Evolutionary conservation across 495 filamentous ascomycete species (phyloP).

Genomic region (Cairneyella variabilis): DNA sequence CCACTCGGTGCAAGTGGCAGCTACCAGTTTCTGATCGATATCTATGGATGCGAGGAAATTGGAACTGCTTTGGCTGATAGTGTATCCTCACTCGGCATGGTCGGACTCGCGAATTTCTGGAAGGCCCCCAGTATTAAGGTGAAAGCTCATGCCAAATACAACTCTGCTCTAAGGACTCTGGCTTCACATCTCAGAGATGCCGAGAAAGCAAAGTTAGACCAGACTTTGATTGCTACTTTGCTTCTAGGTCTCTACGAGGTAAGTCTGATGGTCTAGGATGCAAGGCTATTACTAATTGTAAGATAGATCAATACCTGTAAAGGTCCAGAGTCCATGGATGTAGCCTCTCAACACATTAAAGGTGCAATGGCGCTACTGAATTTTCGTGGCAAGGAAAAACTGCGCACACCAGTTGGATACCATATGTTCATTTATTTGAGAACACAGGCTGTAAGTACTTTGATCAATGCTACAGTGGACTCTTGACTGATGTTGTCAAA

Average conservation of each 20-base stretch:
- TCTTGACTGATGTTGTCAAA: neutral
- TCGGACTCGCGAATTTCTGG: slow-evolving; percentile 43
- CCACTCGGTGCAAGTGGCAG: slow-evolving; percentile 25
- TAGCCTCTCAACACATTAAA: slow-evolving; percentile 46
- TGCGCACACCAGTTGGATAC: slow-evolving; percentile 40
- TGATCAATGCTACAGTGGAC: neutral
- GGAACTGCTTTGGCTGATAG: slow-evolving; percentile 36
- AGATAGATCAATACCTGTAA: slow-evolving; percentile 17
- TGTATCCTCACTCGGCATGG: slow-evolving; percentile 43
- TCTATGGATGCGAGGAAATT: slow-evolving; percentile 20
- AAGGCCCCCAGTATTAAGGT: slow-evolving; percentile 32
- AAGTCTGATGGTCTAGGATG: neutral
- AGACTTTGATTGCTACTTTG: slow-evolving; percentile 48
- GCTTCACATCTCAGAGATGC: slow-evolving; percentile 39
- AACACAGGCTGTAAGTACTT: slow-evolving; percentile 25
- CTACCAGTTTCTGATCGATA: slow-evolving; percentile 26
- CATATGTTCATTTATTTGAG: slow-evolving; percentile 43
- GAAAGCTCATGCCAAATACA: slow-evolving; percentile 42
- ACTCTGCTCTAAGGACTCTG: slow-evolving; percentile 38
- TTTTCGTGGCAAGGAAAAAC: slow-evolving; percentile 43
- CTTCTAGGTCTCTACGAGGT: slow-evolving; percentile 39
- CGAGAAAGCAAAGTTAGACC: slow-evolving; percentile 44
- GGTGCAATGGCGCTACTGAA: slow-evolving; percentile 46
- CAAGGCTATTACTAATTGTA: neutral
- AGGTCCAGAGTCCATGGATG: slow-evolving; percentile 32